phyloP scores from a whole-genome alignment of 768 basidiomycete genomes.

The Amanita jacksonii region DNA sequence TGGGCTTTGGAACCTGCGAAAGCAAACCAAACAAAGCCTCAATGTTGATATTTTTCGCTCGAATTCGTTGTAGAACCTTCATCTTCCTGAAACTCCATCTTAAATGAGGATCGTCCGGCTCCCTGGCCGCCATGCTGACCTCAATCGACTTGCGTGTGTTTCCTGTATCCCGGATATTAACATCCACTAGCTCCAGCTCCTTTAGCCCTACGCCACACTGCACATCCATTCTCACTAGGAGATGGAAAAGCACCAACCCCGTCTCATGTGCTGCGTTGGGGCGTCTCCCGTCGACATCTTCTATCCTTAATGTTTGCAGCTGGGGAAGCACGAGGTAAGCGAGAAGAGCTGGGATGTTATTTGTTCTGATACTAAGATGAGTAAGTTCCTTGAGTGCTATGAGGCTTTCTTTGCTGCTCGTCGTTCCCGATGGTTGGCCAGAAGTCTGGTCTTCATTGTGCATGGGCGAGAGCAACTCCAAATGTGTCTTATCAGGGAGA shows the following conservation, averaged over 20 bases:
- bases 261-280: conserved; percentile 19
- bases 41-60: conserved; percentile 15
- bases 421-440: background rate
- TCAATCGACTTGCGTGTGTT: too few species aligned
- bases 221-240: conserved; percentile 25
- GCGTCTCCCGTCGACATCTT: conserved; percentile 27
- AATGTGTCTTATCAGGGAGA: background rate
- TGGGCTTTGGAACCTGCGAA: background rate
- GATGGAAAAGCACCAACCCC: conserved; percentile 17
- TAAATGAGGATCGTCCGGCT: conserved; percentile 18
- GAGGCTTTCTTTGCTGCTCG: conserved; percentile 9
- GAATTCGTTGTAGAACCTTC: conserved; percentile 17
- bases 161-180: conserved; percentile 10
- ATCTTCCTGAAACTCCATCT: conserved; percentile 23
- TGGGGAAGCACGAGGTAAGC: conserved; percentile 22
- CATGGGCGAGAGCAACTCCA: too few species aligned
- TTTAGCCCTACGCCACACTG: conserved; percentile 16
- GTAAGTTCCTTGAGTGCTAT: conserved; percentile 17
- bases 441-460: too few species aligned
- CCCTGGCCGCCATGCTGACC: background rate
- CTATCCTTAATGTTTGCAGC: conserved; percentile 20
- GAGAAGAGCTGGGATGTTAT: conserved; percentile 24
- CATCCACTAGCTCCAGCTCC: conserved; percentile 19
- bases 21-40: conserved; percentile 15
- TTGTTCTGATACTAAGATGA: conserved; percentile 23